Evolutionary conservation across 192 early-diverging fungal species (phyloP).

Genomic region (Radiomyces spectabilis): DNA sequence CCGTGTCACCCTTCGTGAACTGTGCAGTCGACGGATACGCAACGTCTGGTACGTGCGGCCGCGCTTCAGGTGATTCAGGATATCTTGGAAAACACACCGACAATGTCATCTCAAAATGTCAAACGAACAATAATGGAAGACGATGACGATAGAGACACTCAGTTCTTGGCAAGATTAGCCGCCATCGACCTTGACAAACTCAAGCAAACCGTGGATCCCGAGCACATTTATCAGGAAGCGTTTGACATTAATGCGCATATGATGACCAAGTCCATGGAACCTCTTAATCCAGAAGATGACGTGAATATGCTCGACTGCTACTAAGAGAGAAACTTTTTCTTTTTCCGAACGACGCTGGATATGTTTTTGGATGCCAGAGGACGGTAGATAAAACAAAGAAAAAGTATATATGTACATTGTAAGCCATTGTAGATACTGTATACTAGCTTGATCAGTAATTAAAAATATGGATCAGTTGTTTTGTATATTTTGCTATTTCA

Average conservation of each 20-base stretch:
- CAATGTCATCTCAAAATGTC: neutral
- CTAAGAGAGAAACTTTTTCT: too few species aligned
- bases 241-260: conserved; percentile 35
- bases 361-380: too few species aligned
- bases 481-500: conserved; percentile 88
- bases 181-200: conserved; percentile 33
- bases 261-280: conserved; percentile 33
- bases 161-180: conserved; percentile 25
- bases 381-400: too few species aligned
- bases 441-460: too few species aligned
- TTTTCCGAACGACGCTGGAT: too few species aligned
- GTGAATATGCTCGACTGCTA: conserved; percentile 20
- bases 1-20: too few species aligned
- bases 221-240: conserved; percentile 48
- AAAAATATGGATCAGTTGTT: conserved; percentile 79
- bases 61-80: conserved; percentile 9
- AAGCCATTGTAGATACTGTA: too few species aligned
- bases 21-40: conserved; percentile 8
- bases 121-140: neutral
- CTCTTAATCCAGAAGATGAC: conserved; percentile 10
- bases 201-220: conserved; percentile 33
- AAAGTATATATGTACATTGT: too few species aligned
- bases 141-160: neutral
- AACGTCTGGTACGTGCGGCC: conserved; percentile 14
- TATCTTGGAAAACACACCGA: neutral